Conservation (phyloP, 148 eudicot species). For the Vaccinium darrowii region DNA sequence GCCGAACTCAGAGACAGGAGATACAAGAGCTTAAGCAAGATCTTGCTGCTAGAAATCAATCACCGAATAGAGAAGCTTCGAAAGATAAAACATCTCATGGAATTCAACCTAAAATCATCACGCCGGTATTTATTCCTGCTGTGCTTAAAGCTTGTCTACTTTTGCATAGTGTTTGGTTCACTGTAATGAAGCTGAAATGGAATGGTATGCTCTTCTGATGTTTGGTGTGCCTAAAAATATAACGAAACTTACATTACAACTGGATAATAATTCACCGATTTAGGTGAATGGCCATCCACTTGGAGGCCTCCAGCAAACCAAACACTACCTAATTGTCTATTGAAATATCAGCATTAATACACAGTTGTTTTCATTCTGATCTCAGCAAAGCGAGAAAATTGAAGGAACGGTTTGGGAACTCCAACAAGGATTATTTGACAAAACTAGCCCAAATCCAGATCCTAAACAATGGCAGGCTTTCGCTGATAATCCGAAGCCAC, state of each 20-base stretch:
- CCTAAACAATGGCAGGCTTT: slow-evolving; percentile 75
- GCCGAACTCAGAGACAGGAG: slow-evolving; percentile 91
- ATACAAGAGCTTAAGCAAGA: slow-evolving; percentile 88
- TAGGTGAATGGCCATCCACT: not conserved
- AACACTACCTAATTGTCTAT: not conserved
- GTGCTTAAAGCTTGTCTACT: not conserved
- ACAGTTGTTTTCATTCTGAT: not conserved
- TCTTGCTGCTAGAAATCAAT: slow-evolving; percentile 57
- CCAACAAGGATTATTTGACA: slow-evolving; percentile 49
- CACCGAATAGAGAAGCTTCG: slow-evolving; percentile 50
- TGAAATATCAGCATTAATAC: not conserved
- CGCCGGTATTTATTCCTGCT: slow-evolving; percentile 45
- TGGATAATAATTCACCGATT: not conserved
- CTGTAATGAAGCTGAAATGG: not conserved
- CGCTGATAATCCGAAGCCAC: slow-evolving; percentile 45
- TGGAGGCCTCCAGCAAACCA: not conserved
- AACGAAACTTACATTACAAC: not conserved
- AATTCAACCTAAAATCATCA: slow-evolving; percentile 37
- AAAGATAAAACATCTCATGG: slow-evolving; percentile 38
- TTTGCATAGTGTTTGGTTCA: not conserved
- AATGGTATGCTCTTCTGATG: not conserved
- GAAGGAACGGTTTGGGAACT: slow-evolving; percentile 65
- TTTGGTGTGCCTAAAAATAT: not conserved
- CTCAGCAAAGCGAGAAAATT: slow-evolving; percentile 36
- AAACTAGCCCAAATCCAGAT: slow-evolving; percentile 44